Conservation (phyloP, 352 stramenopile species). For the Globisporangium irregulare region DNA sequence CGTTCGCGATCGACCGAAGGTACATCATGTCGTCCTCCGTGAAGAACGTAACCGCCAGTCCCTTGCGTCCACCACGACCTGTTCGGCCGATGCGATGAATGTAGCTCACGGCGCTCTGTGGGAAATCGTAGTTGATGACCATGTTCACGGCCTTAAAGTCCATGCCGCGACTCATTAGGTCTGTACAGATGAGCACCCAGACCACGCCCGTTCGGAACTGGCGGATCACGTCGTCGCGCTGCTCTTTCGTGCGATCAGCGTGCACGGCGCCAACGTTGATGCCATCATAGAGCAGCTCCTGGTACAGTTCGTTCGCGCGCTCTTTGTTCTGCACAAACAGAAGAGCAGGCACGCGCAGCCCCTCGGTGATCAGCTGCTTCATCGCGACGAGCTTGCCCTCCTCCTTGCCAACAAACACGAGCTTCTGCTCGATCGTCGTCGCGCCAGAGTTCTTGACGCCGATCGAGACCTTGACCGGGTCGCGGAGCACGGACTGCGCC, state of each 20-base stretch:
- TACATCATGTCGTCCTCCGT: slow-evolving; percentile 95
- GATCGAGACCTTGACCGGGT: slow-evolving; percentile 96
- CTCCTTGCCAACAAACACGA: slow-evolving; percentile 99
- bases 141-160: slow-evolving; percentile 99
- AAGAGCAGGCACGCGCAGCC: slow-evolving; percentile 94
- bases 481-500: slow-evolving; percentile 94
- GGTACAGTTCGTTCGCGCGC: slow-evolving; percentile 96
- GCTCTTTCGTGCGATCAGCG: slow-evolving; percentile 90
- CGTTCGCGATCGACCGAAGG: slow-evolving; percentile 96
- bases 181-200: slow-evolving; percentile 99
- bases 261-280: slow-evolving; percentile 98
- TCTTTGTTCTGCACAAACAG: slow-evolving; percentile 99
- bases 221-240: slow-evolving; percentile 93
- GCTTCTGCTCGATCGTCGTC: slow-evolving; percentile 88
- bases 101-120: slow-evolving; percentile 93
- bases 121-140: slow-evolving; percentile 99
- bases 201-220: slow-evolving; percentile 96
- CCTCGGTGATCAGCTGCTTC: slow-evolving; percentile 89
- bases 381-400: slow-evolving; percentile 98
- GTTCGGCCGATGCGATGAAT: slow-evolving; percentile 97
- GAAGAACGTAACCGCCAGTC: slow-evolving; percentile 97
- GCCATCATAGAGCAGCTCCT: slow-evolving; percentile 97
- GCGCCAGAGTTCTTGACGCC: slow-evolving; percentile 89
- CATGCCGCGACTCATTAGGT: slow-evolving; percentile 97
- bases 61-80: slow-evolving; percentile 90